Percentiles rank a stretch among this genome's conserved stretches.
Conservation (phyloP, 441 rosid species). For the Arabidopsis lyrata region DNA sequence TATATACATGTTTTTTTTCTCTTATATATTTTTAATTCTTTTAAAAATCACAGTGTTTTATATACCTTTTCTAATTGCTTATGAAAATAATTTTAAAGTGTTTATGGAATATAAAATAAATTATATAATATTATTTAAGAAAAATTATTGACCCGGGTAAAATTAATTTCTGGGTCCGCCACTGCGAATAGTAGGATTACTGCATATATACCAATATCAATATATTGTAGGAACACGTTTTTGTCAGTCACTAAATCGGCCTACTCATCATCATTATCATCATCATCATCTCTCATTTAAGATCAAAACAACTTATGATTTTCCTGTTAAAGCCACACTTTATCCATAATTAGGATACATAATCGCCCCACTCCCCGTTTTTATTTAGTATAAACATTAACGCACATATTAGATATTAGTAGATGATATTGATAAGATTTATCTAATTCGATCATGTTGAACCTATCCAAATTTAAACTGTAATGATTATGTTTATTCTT, state of each 20-base stretch:
- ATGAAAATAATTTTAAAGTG: too few relatives aligned
- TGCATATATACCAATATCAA: conserved; percentile 35
- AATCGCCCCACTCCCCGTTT: neutral
- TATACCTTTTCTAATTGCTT: too few relatives aligned
- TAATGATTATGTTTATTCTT: neutral
- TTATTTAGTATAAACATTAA: neutral
- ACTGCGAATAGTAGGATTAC: conserved; percentile 29
- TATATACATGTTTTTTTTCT: too few relatives aligned
- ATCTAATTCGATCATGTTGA: neutral
- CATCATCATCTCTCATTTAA: conserved; percentile 12
- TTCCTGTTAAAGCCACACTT: conserved; percentile 12
- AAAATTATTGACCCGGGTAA: too few relatives aligned
- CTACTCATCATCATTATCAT: conserved; percentile 35
- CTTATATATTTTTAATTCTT: too few relatives aligned
- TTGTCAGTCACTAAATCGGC: conserved; percentile 36
- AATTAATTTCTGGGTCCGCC: too few relatives aligned
- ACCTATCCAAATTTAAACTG: neutral
- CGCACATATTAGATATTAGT: neutral
- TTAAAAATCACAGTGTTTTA: too few relatives aligned
- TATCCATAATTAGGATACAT: conserved; percentile 6
- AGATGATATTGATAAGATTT: neutral
- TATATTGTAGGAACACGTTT: conserved; percentile 40
- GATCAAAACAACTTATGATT: conserved; percentile 6
- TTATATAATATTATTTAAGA: too few relatives aligned
- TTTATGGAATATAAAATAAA: too few relatives aligned